phyloP scores from a whole-genome alignment of 1,139 yeast genomes.

The Yamadazyma oceani region DNA sequence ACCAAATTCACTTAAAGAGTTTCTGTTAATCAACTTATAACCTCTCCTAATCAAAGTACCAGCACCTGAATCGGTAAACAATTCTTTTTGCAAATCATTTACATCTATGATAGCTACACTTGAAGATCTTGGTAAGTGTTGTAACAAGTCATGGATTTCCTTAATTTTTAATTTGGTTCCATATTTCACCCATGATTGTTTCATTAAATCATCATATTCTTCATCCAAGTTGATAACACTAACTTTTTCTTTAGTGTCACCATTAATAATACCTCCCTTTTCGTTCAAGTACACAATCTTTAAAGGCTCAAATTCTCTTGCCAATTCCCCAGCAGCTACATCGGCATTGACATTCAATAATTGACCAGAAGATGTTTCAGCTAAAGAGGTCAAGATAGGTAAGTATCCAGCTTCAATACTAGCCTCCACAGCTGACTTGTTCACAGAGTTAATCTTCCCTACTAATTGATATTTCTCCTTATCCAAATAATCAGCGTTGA shows the following conservation, averaged over 20 bases:
- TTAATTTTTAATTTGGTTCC: conserved; percentile 96
- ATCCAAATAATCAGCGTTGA: conserved; percentile 89
- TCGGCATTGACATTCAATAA: conserved; percentile 96
- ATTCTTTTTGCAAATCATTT: conserved; percentile 91
- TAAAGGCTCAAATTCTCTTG: conserved; percentile 94
- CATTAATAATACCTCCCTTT: conserved; percentile 95
- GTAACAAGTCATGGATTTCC: conserved; percentile 91
- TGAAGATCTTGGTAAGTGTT: conserved; percentile 92
- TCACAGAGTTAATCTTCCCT: conserved; percentile 83
- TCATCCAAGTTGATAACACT: conserved; percentile 91
- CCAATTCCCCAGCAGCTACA: conserved; percentile 97
- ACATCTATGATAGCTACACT: conserved; percentile 97
- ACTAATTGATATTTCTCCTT: conserved; percentile 89
- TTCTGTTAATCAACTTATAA: conserved; percentile 75
- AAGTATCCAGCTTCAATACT: conserved; percentile 94
- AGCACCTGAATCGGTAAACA: conserved; percentile 98
- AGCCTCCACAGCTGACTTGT: conserved; percentile 90
- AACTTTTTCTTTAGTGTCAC: conserved; percentile 86
- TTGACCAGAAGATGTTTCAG: conserved; percentile 96
- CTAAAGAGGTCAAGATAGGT: conserved; percentile 93
- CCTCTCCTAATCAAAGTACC: conserved; percentile 98
- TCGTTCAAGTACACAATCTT: conserved; percentile 95
- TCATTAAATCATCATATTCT: conserved; percentile 87
- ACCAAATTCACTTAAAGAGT: conserved; percentile 68
- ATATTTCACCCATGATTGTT: conserved; percentile 96